Evolutionary conservation across 2,329 filamentous ascomycete species (phyloP).

Genomic region (Pseudogymnoascus sp.): DNA sequence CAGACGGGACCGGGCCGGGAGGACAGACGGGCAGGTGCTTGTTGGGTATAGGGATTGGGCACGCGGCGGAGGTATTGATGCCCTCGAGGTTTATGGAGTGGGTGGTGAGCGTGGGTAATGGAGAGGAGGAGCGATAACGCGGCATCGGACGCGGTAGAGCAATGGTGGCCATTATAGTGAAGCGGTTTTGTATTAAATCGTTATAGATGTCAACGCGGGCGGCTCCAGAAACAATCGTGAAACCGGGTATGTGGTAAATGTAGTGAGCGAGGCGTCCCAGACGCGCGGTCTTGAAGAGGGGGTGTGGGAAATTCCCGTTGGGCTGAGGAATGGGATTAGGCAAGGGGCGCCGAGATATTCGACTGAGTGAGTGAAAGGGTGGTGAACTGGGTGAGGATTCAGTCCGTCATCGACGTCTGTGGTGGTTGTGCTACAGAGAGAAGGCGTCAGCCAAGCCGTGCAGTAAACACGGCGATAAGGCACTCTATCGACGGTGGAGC

Average conservation of each 20-base stretch:
- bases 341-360: not conserved
- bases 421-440: not conserved
- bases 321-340: not conserved
- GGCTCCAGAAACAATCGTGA: conserved; percentile 6
- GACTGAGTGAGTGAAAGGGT: not conserved
- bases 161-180: conserved; percentile 25
- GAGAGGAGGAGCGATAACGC: conserved; percentile 29
- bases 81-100: conserved; percentile 43
- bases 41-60: conserved; percentile 63
- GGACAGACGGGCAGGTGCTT: conserved; percentile 86
- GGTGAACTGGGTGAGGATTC: not conserved
- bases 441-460: not conserved
- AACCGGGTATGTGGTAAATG: conserved; percentile 5
- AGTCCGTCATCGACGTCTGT: not conserved
- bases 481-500: not conserved
- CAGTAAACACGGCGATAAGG: not conserved
- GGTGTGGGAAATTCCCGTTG: not conserved
- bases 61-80: conserved; percentile 44
- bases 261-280: conserved; percentile 5
- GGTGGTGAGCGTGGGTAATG: conserved; percentile 37
- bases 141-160: conserved; percentile 25
- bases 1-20: conserved; percentile 57
- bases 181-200: conserved; percentile 1
- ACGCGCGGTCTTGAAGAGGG: conserved; percentile 5
- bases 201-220: not conserved